Percentiles rank a stretch among this genome's conserved stretches.
These are phyloP conservation scores for Alternaria gansuensis DNA, from an alignment of 2,329 filamentous ascomycete genomes.

Conservation along the genomic window DNA sequence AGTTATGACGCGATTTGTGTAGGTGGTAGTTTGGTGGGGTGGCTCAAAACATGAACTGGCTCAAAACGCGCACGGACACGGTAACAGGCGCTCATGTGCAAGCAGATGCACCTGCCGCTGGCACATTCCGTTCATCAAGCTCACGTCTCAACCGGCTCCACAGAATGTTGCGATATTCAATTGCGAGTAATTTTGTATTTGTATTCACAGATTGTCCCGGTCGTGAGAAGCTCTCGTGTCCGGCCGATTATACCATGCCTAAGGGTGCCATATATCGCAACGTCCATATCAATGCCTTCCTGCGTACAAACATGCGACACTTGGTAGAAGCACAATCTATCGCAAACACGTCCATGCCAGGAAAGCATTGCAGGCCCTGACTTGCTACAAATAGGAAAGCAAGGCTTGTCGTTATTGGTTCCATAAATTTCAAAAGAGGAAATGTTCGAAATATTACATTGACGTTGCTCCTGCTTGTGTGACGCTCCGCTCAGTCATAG, in stretches of 20 bases:
- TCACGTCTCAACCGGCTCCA: not conserved
- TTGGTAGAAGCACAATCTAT: slow-evolving; percentile 10
- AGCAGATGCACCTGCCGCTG: not conserved
- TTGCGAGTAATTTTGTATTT: not conserved
- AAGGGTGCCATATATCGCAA: slow-evolving; percentile 8
- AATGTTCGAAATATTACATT: no score
- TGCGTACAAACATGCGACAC: slow-evolving; percentile 12
- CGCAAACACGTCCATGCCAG: slow-evolving; percentile 8
- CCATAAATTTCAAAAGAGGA: no score
- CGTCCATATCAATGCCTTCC: slow-evolving; percentile 10
- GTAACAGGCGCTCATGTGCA: not conserved
- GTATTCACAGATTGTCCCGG: not conserved
- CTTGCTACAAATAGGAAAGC: no score
- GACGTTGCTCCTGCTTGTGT: no score
- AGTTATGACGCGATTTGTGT: no score
- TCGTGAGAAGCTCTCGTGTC: not conserved
- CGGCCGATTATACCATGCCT: not conserved
- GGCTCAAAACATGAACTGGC: no score
- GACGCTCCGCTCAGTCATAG: not conserved
- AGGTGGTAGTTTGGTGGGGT: no score
- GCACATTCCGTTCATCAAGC: not conserved
- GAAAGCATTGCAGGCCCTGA: not conserved
- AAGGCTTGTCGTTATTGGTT: no score
- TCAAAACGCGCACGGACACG: no score
- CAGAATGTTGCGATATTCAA: not conserved